Base-by-base conservation (phyloP, 169 alveolate genomes). In the Besnoitia besnoiti region DNA sequence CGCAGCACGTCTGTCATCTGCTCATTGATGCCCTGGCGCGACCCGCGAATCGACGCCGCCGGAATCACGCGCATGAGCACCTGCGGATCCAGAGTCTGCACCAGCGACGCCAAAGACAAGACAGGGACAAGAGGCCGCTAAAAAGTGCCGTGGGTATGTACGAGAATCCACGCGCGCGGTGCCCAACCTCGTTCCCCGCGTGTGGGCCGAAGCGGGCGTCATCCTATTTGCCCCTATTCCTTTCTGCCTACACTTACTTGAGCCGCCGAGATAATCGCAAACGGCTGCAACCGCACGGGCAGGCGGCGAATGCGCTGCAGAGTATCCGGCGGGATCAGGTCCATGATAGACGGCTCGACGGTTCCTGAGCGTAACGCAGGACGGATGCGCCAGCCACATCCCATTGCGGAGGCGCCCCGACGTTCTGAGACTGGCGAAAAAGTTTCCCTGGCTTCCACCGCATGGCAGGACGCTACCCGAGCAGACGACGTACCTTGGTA, bases 281-380 rank as follows among this genome's bases (percentile, higher is more conserved):
- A 82, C 73, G 94, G 94, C 89, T 91, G 94, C 85, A 91, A 75
- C 35, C 94, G 90, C 55, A 90, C 91, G 39, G 94, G 94, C 24
- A 91, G 91, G 40, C 94, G 73, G 19, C 94, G 85, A 50, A 91
- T 89, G 47, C 91, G 94, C 40, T 82, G 44, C 42, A 91, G 91
- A 67, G 67, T 50, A 27, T 91, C 94, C 4, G 91, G 91, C 21
- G 94, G 94, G 46, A 91, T 47, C 39, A 91, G 46, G 40, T 91
- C 94, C 62, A 91, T 82, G 37, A 91, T 84, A 39, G 94, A 40
- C 24, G 94, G 94, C 61, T 84, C 51, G 46, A 91, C 79, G 5
- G 91, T 42, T 27, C 94, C 94, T 91, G 85, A 8, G 30, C 16
- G 27, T 0, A 55, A 14, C 55, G 55, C 55, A 49, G 33, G 27